Evolutionary conservation across 2,329 filamentous ascomycete species (phyloP), one percentile per base, ranked within the genome.

Genomic region (Fusarium torreyae): DNA sequence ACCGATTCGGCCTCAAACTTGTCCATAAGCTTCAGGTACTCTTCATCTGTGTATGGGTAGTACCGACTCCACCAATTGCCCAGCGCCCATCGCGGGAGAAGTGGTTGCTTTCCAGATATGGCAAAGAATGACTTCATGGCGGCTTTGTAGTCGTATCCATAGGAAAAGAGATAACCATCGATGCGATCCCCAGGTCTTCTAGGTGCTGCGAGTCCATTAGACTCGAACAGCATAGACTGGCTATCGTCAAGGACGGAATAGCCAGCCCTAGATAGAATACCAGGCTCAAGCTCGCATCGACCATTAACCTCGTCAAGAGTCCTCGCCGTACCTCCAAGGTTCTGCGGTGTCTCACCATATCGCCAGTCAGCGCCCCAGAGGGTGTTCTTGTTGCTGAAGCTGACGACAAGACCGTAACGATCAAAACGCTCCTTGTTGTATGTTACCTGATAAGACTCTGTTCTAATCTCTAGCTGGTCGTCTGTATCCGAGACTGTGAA

Each of bases 1-100:
- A 91, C 83, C 0, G 81, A 75, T 24, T 86, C 77, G 10, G 77
- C 75, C 6, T 78, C 74, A 66, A 91, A 90, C 50, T 81, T 80
- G 56, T 88, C 85, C 81, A 91, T 86, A 17, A 91, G 79, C 15
- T 78, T 76, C 4, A 89, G 63, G 70, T 90, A 91, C 67, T 88
- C 86, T 3, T 84, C 79, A 28, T 83, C 81, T 1, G 79, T 80
- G 71, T 90, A 91, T 3, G 82, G 82, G 70, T 90, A 85, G 74
- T 90, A 91, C 9, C 89, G 81, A 46, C 85, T 88, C 88, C 88
- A 91, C 88, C 89, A 91, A 67, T 90, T 91, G 0, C 88, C 88
- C 38, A 91, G 77, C 0, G 86, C 82, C 81, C 85, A 90, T 15
- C 88, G 80, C 0, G 88, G 88, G 1, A 90, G 74, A 11, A 84